Evolutionary conservation across 2,329 filamentous ascomycete species (phyloP).

Genomic region (Aspergillus fructus): DNA sequence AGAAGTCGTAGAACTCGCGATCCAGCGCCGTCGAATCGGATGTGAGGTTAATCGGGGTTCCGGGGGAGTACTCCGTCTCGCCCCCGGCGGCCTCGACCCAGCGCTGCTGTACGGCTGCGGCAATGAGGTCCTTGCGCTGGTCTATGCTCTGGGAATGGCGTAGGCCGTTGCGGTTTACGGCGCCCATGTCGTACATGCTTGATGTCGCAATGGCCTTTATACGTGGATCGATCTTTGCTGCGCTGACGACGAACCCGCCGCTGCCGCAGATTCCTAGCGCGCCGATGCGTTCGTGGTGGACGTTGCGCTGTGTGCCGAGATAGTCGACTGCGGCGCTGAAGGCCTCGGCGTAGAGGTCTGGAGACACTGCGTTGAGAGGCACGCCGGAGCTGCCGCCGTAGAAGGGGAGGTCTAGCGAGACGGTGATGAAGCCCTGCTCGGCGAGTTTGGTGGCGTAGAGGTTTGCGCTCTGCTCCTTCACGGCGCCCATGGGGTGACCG

Average conservation of each 20-base stretch:
- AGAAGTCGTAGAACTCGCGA: conserved; percentile 34
- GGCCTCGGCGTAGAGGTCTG: conserved; percentile 25
- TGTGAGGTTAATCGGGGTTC: conserved; percentile 23
- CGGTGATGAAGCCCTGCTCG: conserved; percentile 24
- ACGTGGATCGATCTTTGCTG: conserved; percentile 33
- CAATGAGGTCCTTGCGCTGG: conserved; percentile 16
- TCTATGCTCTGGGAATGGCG: conserved; percentile 11
- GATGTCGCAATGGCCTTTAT: conserved; percentile 19
- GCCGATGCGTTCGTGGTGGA: conserved; percentile 28
- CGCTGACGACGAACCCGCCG: conserved; percentile 30
- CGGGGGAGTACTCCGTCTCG: conserved; percentile 14
- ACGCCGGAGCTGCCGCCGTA: conserved; percentile 25
- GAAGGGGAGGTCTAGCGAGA: conserved; percentile 25
- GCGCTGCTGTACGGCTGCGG: conserved; percentile 19
- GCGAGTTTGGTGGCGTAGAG: conserved; percentile 25
- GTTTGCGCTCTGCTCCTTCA: conserved; percentile 29
- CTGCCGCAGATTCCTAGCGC: conserved; percentile 29
- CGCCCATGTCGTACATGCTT: conserved; percentile 19
- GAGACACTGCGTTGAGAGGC: conserved; percentile 24
- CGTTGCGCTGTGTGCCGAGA: conserved; percentile 20
- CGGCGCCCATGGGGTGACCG: conserved; percentile 26
- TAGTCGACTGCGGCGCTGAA: conserved; percentile 29
- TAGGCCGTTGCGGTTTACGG: conserved; percentile 12
- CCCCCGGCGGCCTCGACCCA: conserved; percentile 20
- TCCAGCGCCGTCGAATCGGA: conserved; percentile 18